Evolutionary conservation across 2,329 filamentous ascomycete genomes (phyloP).

Genomic region (Stemphylium vesicarium): DNA sequence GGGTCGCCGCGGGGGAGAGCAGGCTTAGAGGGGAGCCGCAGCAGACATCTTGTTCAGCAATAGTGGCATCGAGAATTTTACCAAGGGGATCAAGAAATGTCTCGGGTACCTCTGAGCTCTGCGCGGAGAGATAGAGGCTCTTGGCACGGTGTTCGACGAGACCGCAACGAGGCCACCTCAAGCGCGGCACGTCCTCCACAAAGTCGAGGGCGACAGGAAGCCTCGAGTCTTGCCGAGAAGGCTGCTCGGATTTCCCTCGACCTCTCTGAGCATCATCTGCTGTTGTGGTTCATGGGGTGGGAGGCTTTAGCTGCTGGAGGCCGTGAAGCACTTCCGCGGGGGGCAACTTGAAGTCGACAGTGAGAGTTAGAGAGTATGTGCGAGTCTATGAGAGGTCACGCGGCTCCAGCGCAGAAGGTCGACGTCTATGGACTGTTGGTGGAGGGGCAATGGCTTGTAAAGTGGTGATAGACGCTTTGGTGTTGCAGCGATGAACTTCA

Average conservation of each 20-base stretch:
- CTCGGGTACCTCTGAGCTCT: not conserved
- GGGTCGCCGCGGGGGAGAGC: too few species aligned
- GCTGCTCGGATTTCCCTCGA: not conserved
- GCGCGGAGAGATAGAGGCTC: not conserved
- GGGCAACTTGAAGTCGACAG: not conserved
- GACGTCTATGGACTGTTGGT: not conserved
- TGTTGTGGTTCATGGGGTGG: not conserved
- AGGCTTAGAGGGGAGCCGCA: not conserved
- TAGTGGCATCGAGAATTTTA: not conserved
- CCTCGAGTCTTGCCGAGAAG: too few species aligned
- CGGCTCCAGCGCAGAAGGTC: not conserved
- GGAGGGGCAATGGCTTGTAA: conserved; percentile 3
- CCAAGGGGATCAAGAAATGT: not conserved
- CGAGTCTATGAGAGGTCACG: not conserved
- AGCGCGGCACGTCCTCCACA: not conserved
- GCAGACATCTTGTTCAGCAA: not conserved
- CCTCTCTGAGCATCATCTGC: not conserved
- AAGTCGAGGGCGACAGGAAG: not conserved
- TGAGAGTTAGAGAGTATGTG: not conserved
- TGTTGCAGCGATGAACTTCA: conserved; percentile 11
- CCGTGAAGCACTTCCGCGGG: not conserved
- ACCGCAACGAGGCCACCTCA: not conserved
- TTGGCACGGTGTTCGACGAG: not conserved
- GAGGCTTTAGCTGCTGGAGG: not conserved
- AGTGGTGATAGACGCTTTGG: conserved; percentile 11